Evolutionary conservation across 495 filamentous ascomycete genomes (phyloP).

Genomic region (Hyaloscypha bicolor): DNA sequence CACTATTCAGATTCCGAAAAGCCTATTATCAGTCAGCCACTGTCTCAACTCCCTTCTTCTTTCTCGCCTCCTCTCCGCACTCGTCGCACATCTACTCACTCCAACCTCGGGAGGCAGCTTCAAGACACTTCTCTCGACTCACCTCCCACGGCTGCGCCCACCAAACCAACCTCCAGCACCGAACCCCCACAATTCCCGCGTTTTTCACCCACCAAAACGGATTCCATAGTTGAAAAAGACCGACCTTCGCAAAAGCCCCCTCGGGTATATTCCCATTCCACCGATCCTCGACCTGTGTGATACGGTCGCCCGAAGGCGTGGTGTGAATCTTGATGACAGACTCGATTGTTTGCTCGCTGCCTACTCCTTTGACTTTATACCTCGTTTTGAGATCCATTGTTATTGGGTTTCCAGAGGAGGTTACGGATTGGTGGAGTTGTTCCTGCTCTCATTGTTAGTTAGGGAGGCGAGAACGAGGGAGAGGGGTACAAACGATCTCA

Average conservation of each 20-base stretch:
- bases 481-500: conserved; percentile 11
- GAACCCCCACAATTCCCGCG: not conserved
- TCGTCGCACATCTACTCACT: no score
- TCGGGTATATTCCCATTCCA: conserved; percentile 59
- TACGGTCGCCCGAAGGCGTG: conserved; percentile 40
- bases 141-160: conserved; percentile 38
- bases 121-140: conserved; percentile 33
- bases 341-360: conserved; percentile 53
- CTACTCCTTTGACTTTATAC: conserved; percentile 56
- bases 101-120: no score
- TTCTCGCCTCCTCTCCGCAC: no score
- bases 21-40: conserved; percentile 42
- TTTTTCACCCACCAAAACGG: not conserved
- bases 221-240: conserved; percentile 29
- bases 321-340: conserved; percentile 50
- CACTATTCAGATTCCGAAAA: conserved; percentile 57
- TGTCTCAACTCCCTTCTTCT: conserved; percentile 7
- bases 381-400: conserved; percentile 50
- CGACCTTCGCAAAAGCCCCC: conserved; percentile 48
- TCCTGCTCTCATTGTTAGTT: no score
- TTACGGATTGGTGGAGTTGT: conserved; percentile 51
- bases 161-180: conserved; percentile 17
- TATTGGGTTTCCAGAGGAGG: conserved; percentile 56
- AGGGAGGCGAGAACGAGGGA: no score
- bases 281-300: conserved; percentile 56